Percentiles rank a stretch among this genome's conserved stretches.
Conservation (phyloP, 768 basidiomycete species). For the Russula compacta region DNA sequence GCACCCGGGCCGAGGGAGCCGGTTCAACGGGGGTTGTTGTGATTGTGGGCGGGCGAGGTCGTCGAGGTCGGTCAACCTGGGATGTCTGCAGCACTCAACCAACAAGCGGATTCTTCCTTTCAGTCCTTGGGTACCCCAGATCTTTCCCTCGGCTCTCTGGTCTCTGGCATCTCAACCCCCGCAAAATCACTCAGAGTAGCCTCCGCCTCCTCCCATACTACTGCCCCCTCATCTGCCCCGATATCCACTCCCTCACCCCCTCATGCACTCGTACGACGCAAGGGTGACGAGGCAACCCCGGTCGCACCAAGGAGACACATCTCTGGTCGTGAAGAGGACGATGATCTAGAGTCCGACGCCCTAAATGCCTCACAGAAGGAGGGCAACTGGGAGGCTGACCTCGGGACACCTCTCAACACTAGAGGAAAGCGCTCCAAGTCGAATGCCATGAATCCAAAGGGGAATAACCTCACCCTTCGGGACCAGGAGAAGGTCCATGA, state of each 20-base stretch:
- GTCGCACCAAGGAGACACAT: conserved; percentile 10
- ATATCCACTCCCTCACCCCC: conserved; percentile 22
- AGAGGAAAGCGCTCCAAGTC: conserved; percentile 38
- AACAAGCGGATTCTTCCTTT: conserved; percentile 12
- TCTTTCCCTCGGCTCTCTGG: conserved; percentile 22
- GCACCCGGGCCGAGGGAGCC: not conserved
- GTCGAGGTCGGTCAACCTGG: not conserved
- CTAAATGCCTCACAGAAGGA: conserved; percentile 17
- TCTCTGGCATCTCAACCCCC: conserved; percentile 19
- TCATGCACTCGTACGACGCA: conserved; percentile 9
- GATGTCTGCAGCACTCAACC: conserved; percentile 18
- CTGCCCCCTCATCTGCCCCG: conserved; percentile 20
- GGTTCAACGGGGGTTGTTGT: not conserved
- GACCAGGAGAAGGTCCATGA: conserved; percentile 88
- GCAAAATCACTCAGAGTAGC: conserved; percentile 20
- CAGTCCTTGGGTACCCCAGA: conserved; percentile 19
- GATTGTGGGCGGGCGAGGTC: not conserved
- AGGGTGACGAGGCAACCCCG: conserved; percentile 16
- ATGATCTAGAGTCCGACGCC: conserved; percentile 10
- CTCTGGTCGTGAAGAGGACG: conserved; percentile 14
- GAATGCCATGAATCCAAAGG: conserved; percentile 30
- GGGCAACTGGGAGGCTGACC: conserved; percentile 38
- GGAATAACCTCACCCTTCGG: conserved; percentile 64
- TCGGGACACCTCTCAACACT: conserved; percentile 40
- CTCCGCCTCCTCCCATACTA: conserved; percentile 18